Evolutionary conservation across 2,329 filamentous ascomycete species (phyloP).

Genomic region (Alternaria sp.): DNA sequence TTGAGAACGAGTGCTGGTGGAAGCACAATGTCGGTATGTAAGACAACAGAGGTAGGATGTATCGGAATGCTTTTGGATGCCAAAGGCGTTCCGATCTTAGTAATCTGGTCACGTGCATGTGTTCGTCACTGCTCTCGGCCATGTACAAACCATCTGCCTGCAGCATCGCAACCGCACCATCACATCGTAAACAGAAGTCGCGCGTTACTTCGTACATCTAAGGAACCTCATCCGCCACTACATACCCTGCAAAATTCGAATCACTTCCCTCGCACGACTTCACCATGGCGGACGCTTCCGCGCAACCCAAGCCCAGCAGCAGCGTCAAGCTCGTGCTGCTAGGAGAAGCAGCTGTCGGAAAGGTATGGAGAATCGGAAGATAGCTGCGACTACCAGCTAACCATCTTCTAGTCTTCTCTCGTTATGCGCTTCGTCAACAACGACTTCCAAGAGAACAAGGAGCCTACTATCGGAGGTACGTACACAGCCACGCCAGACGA

Average conservation of each 20-base stretch:
- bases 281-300: slow-evolving; percentile 73
- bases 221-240: background rate
- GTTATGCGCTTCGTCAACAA: slow-evolving; percentile 99
- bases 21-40: background rate
- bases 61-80: background rate
- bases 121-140: slow-evolving; percentile 28
- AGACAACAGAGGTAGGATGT: background rate
- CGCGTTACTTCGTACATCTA: background rate
- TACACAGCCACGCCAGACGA: slow-evolving; percentile 19
- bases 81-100: slow-evolving; percentile 12
- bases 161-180: slow-evolving; percentile 18
- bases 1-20: background rate
- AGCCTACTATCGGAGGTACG: slow-evolving; percentile 96
- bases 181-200: slow-evolving; percentile 6
- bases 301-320: slow-evolving; percentile 91
- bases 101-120: slow-evolving; percentile 20
- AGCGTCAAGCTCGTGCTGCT: slow-evolving; percentile 99
- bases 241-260: background rate
- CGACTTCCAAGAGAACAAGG: slow-evolving; percentile 99
- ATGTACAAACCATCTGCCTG: slow-evolving; percentile 25
- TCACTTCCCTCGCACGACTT: slow-evolving; percentile 12
- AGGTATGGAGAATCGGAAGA: slow-evolving; percentile 66
- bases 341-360: slow-evolving; percentile 97
- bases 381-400: background rate
- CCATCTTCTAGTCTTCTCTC: slow-evolving; percentile 77